A percentile compares a stretch with the other conserved stretches of the same genome.
Conservation (phyloP, 2,329 filamentous ascomycete genomes). For the Thelonectria rubi region DNA sequence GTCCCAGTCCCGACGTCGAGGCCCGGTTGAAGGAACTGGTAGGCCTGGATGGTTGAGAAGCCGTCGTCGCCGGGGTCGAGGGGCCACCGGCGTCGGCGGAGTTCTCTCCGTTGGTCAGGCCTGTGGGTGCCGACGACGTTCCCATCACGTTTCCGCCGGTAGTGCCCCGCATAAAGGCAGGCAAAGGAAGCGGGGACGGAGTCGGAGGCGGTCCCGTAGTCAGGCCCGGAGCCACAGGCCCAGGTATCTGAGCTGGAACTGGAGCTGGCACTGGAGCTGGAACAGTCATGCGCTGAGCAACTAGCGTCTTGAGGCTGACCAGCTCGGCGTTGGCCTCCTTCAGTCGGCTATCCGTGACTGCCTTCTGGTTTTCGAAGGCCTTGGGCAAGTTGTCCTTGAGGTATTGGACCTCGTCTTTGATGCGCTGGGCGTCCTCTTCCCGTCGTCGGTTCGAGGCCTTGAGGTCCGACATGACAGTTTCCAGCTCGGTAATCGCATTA, state of each 20-base stretch:
- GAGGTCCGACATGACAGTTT: conserved; percentile 81
- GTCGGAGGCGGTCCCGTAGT: no score
- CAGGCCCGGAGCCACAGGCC: no score
- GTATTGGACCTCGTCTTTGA: conserved; percentile 85
- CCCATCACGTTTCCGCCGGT: conserved; percentile 35
- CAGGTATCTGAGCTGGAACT: no score
- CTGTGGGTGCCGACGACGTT: conserved; percentile 35
- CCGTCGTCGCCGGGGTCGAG: conserved; percentile 43
- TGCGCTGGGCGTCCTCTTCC: conserved; percentile 86
- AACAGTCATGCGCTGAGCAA: conserved; percentile 69
- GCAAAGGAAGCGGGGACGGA: conserved; percentile 36
- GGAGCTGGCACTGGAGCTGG: conserved; percentile 26
- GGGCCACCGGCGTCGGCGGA: conserved; percentile 39
- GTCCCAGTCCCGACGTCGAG: conserved; percentile 51
- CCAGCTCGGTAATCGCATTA: conserved; percentile 81
- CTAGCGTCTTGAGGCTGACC: conserved; percentile 89
- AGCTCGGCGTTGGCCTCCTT: conserved; percentile 88
- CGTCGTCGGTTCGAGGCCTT: conserved; percentile 83
- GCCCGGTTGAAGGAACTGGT: conserved; percentile 43
- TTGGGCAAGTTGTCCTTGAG: conserved; percentile 88
- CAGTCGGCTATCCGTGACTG: conserved; percentile 80
- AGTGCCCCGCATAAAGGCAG: conserved; percentile 40
- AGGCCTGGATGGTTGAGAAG: conserved; percentile 43
- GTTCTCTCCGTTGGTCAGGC: conserved; percentile 42
- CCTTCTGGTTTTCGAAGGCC: conserved; percentile 87